Base-by-base conservation (phyloP, 139 green algal species). In the Trebouxia sp. region DNA sequence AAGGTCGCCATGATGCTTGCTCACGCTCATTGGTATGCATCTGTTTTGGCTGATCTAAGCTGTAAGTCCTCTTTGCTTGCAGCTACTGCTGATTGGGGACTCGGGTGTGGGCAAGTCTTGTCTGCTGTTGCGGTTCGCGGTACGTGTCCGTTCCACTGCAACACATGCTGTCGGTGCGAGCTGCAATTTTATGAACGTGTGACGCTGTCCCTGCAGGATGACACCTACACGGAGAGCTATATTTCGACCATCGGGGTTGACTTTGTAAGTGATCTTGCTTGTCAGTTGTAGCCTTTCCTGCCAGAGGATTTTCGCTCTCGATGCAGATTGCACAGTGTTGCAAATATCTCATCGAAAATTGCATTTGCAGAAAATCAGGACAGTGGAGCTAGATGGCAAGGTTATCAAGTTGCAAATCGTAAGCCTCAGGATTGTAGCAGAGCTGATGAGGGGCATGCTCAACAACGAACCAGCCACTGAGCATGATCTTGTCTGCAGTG, bases 371-470 rank as follows among this genome's bases (percentile, higher is more conserved):
- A 99, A 99, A 96, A 99, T 99, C 78, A 89, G 96, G 37, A 99
- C 97, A 1, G 97, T 99, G 76, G 97, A 99, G 82, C 90, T 99
- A 38, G 97, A 99, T 58, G 94, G 97, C 56, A 99, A 99, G 86
- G 95, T 98, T 47, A 98, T 99, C 87, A 99, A 99, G 90, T 89
- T 99, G 35, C 97, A 99, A 70, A 99, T 99, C 83, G 94, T 96
- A 65, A 92, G 91, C 87, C 5, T 24, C 32, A 15, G 4, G 15
- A 30, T 37, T 42, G 5, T 65, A 41, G 42, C 5, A 32, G 0
- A 30, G 0, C 24, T 28, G 39, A 14, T 66, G 39, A 32, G 28
- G 14, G 42, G 45, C 9, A 35, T 47, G 32, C 32, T 9, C 8
- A 38, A 47, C 17, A 69, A 28, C 4, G 28, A 24, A 37, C 28